phyloP scores from a whole-genome alignment of 2,329 filamentous ascomycete species.

The Apiospora rasikravindrae region DNA sequence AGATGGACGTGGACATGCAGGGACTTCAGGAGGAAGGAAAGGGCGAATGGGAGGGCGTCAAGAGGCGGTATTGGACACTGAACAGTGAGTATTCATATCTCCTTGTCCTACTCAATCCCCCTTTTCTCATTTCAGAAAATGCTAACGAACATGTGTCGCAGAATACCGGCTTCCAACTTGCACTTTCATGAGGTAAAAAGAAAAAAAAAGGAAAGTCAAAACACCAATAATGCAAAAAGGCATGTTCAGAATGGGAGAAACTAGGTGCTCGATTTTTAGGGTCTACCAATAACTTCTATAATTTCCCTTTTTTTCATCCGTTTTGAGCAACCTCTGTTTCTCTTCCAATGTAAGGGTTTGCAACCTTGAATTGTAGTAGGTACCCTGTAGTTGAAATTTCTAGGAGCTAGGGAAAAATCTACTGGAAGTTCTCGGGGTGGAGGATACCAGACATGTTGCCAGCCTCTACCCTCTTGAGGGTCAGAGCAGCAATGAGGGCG shows the following conservation, averaged over 20 bases:
- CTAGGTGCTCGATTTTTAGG: constrained; percentile 12
- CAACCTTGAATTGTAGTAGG: not conserved
- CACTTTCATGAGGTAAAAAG: constrained; percentile 70
- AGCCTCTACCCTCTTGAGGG: constrained; percentile 66
- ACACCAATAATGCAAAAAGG: not conserved
- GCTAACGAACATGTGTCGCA: constrained; percentile 38
- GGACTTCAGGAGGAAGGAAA: constrained; percentile 68
- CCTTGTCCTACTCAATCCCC: constrained; percentile 8
- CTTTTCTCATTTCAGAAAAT: constrained; percentile 9
- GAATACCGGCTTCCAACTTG: constrained; percentile 77
- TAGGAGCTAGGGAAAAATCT: constrained; percentile 25
- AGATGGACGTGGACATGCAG: constrained; percentile 72
- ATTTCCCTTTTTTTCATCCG: not conserved
- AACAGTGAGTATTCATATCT: constrained; percentile 57
- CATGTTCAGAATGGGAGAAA: not conserved
- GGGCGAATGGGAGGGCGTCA: constrained; percentile 87
- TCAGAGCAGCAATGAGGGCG: constrained; percentile 84
- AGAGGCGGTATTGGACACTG: constrained; percentile 88
- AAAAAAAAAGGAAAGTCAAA: not conserved
- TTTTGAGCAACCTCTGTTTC: not conserved
- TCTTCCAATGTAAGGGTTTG: not conserved
- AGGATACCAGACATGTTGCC: constrained; percentile 69
- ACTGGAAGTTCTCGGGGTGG: constrained; percentile 67
- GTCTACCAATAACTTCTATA: constrained; percentile 14
- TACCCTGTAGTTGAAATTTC: not conserved